Percentiles rank a stretch among this genome's conserved stretches.
Evolutionary conservation across 768 basidiomycete genomes (phyloP).

Genomic region (Melanogaster broomeanus): DNA sequence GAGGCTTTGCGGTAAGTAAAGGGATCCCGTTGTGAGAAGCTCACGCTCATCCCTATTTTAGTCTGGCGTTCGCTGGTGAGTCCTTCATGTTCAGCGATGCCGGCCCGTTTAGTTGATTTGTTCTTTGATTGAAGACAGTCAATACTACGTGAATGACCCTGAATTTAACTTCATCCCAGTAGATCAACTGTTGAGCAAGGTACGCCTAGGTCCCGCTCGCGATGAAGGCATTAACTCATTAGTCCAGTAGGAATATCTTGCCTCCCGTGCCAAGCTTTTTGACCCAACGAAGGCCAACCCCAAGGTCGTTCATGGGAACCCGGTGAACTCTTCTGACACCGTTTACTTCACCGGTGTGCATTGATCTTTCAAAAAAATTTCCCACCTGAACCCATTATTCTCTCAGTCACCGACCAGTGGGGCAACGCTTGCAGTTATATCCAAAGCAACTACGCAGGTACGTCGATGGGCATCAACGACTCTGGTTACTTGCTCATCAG

Average conservation of each 20-base stretch:
- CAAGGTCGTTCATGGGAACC: conserved; percentile 73
- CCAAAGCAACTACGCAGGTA: conserved; percentile 85
- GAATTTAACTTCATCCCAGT: conserved; percentile 78
- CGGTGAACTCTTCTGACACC: conserved; percentile 85
- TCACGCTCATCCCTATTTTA: conserved; percentile 22
- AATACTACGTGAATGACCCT: conserved; percentile 93
- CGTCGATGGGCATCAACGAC: conserved; percentile 13
- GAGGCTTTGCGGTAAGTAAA: conserved; percentile 73
- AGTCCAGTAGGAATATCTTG: conserved; percentile 73
- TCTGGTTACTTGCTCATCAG: background rate
- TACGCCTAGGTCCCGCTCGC: conserved; percentile 22
- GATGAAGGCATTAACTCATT: background rate
- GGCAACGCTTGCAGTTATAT: conserved; percentile 90
- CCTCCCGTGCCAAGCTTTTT: conserved; percentile 77
- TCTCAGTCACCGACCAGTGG: conserved; percentile 78
- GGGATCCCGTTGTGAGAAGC: background rate
- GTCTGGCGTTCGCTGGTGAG: conserved; percentile 75
- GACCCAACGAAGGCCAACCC: conserved; percentile 66
- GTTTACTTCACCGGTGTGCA: conserved; percentile 84
- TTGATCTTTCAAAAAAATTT: background rate
- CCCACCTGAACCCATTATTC: background rate
- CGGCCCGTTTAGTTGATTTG: background rate
- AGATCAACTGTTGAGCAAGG: conserved; percentile 82
- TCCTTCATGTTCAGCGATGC: background rate
- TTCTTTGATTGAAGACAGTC: conserved; percentile 59